Conservation (phyloP, 129 eudicot species). For the Saussurea involucrata region DNA sequence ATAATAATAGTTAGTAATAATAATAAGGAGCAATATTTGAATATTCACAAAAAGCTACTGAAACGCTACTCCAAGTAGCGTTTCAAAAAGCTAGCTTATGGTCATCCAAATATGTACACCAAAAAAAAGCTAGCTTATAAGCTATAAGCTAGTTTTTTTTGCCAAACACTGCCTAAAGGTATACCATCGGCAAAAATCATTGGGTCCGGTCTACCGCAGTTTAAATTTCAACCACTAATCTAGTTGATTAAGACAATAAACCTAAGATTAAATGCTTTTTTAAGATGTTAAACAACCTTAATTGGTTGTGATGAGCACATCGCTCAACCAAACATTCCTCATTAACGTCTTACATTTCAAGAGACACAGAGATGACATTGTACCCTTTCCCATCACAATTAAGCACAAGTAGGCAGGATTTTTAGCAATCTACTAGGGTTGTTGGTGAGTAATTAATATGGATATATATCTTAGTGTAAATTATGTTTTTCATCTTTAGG, state of each 20-base stretch:
- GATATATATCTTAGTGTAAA: no score
- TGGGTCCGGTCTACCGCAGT: neutral
- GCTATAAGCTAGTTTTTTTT: no score
- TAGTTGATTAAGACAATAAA: conserved; percentile 2
- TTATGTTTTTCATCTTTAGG: no score
- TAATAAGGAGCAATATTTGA: no score
- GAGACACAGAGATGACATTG: conserved; percentile 23
- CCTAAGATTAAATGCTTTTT: neutral
- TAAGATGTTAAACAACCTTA: neutral
- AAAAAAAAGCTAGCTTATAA: no score
- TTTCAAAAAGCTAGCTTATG: no score
- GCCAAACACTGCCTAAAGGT: no score
- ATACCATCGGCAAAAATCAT: no score
- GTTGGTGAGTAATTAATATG: neutral
- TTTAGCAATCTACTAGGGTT: neutral
- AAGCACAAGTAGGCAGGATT: neutral
- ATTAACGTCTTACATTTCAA: neutral
- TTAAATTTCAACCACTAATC: conserved; percentile 8
- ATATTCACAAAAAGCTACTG: no score
- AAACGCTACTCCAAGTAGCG: no score
- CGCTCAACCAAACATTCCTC: conserved; percentile 23
- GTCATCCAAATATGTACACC: no score
- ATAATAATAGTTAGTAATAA: no score
- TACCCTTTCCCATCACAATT: conserved; percentile 1
- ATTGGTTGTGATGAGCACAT: conserved; percentile 22